phyloP scores from a whole-genome alignment of 2,329 filamentous ascomycete species.

The Trichoderma aggressivum region DNA sequence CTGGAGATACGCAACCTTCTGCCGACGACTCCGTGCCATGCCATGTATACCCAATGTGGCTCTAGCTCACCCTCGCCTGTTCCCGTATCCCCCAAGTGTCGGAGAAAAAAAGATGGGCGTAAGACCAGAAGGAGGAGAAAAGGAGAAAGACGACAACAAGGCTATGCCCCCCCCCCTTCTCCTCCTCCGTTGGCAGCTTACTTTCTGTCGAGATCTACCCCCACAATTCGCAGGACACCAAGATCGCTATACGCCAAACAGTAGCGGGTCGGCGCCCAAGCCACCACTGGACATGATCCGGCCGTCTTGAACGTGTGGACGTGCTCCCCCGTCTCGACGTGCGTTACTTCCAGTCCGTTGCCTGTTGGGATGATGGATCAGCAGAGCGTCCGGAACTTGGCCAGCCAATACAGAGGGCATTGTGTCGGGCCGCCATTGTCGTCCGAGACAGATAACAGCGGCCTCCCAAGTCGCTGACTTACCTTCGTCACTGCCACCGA shows the following conservation, averaged over 20 bases:
- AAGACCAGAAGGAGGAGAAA: not conserved
- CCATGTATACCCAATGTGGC: slow-evolving; percentile 3
- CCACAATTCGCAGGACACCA: slow-evolving; percentile 66
- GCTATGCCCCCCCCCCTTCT: not conserved
- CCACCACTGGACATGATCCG: slow-evolving; percentile 61
- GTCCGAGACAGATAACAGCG: not conserved
- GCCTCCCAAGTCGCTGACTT: slow-evolving; percentile 23
- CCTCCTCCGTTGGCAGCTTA: slow-evolving; percentile 21
- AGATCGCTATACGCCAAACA: slow-evolving; percentile 70
- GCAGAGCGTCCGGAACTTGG: not conserved
- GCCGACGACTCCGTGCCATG: not conserved
- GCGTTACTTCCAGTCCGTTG: slow-evolving; percentile 64
- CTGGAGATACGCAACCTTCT: not conserved
- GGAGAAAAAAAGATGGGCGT: not conserved
- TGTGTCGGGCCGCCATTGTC: not conserved
- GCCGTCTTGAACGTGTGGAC: slow-evolving; percentile 69
- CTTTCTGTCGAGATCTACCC: slow-evolving; percentile 48
- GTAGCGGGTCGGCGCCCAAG: slow-evolving; percentile 74
- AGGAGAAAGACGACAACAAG: not conserved
- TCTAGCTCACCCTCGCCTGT: not conserved
- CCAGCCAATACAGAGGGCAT: not conserved
- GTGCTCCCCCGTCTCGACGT: slow-evolving; percentile 70
- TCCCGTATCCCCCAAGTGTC: not conserved
- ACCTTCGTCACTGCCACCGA: slow-evolving; percentile 72
- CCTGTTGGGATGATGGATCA: slow-evolving; percentile 34